A percentile compares a stretch with the other conserved stretches of the same genome.
Conservation (phyloP, 345 rosid species). For the Zanthoxylum bungeanum region DNA sequence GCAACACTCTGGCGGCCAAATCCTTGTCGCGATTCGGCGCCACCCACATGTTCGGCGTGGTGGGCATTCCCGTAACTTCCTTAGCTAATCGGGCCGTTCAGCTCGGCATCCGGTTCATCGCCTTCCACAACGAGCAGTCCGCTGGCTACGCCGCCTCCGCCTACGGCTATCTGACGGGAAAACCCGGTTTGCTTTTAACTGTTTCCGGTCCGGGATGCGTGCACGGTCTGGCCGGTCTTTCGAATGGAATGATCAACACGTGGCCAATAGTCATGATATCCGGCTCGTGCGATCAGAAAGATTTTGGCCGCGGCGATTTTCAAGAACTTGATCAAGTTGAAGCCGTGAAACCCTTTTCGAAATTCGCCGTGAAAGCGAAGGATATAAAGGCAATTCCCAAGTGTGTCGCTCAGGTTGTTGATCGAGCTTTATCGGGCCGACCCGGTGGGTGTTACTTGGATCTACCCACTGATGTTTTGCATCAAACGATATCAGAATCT, state of each 20-base stretch:
- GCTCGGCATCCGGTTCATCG: conserved; percentile 80
- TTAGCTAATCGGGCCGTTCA: conserved; percentile 80
- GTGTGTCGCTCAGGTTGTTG: conserved; percentile 72
- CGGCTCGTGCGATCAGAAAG: conserved; percentile 87
- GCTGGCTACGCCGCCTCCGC: conserved; percentile 99
- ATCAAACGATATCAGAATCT: conserved; percentile 63
- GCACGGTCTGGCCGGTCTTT: conserved; percentile 89
- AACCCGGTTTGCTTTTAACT: conserved; percentile 79
- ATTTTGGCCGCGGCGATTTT: conserved; percentile 81
- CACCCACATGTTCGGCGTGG: conserved; percentile 93
- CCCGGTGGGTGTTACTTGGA: conserved; percentile 96
- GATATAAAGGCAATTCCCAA: conserved; percentile 62
- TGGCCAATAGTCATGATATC: conserved; percentile 97
- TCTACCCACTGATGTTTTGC: conserved; percentile 82
- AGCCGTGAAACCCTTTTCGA: conserved; percentile 77
- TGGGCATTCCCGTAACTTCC: conserved; percentile 94
- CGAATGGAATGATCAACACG: conserved; percentile 84
- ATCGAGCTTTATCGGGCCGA: conserved; percentile 59
- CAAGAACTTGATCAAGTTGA: conserved; percentile 95
- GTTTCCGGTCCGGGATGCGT: conserved; percentile 98
- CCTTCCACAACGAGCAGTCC: conserved; percentile 98
- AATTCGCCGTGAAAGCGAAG: conserved; percentile 61
- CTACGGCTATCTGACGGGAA: conserved; percentile 85
- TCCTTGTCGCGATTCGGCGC: conserved; percentile 70
- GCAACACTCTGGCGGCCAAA: conserved; percentile 65